Evolutionary conservation across 1,139 yeast genomes (phyloP).

Genomic region (Zygosaccharomyces sapae): DNA sequence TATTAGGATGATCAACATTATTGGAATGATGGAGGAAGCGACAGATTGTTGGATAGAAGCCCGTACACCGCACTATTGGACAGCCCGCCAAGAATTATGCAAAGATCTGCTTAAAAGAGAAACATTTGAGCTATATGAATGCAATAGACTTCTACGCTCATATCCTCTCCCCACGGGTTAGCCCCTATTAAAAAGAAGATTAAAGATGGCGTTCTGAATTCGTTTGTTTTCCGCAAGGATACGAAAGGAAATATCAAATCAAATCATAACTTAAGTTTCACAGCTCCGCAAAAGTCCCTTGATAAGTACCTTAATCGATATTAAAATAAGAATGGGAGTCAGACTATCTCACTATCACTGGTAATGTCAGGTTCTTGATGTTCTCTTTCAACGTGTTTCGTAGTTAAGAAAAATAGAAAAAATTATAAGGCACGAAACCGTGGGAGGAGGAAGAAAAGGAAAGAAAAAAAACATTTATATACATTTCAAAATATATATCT

Average conservation of each 20-base stretch:
- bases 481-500: not conserved
- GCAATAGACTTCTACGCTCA: too few species aligned
- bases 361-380: not conserved
- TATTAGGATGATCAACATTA: too few species aligned
- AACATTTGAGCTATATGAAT: too few species aligned
- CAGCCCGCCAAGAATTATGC: not conserved
- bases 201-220: too few species aligned
- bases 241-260: too few species aligned
- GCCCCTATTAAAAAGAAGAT: too few species aligned
- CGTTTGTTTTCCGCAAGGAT: too few species aligned
- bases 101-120: too few species aligned
- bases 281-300: too few species aligned
- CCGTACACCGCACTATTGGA: conserved; percentile 9
- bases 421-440: not conserved
- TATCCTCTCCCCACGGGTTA: too few species aligned
- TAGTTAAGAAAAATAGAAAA: not conserved
- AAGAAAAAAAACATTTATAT: conserved; percentile 1
- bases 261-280: too few species aligned
- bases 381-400: not conserved
- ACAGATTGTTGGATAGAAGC: not conserved
- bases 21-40: too few species aligned
- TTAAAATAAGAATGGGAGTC: not conserved
- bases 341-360: not conserved
- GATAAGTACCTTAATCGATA: not conserved
- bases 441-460: not conserved